Percentiles rank a stretch among this genome's conserved stretches.
Evolutionary conservation across 2,329 filamentous ascomycete genomes (phyloP).

Genomic region (Pseudogymnoascus sp.): DNA sequence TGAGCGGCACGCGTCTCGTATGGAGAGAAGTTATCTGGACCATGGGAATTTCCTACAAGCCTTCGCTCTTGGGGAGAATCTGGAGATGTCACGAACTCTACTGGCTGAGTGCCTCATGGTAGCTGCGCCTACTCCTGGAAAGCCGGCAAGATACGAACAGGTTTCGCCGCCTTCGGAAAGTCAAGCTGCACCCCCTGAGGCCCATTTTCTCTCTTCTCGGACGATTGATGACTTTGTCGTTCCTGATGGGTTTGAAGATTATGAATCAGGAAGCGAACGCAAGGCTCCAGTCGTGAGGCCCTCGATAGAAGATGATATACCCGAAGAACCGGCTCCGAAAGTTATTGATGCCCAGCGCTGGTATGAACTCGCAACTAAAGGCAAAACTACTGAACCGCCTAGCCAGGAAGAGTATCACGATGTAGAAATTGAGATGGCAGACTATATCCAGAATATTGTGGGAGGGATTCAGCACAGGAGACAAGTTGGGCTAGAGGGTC

Average conservation of each 20-base stretch:
- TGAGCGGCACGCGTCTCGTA: background rate
- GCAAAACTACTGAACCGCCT: background rate
- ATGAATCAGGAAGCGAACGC: background rate
- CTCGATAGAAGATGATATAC: background rate
- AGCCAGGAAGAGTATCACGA: background rate
- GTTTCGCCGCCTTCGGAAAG: background rate
- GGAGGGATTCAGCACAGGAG: background rate
- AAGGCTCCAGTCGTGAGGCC: background rate
- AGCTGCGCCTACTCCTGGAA: background rate
- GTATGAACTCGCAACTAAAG: background rate
- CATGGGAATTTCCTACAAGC: background rate
- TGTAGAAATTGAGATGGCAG: conserved; percentile 10
- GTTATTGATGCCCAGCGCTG: background rate
- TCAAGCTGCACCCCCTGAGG: background rate
- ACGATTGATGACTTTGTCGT: conserved; percentile 24
- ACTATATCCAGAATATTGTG: background rate
- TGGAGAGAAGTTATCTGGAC: background rate
- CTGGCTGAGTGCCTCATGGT: background rate
- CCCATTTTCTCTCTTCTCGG: background rate
- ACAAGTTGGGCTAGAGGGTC: background rate
- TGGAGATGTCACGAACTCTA: background rate
- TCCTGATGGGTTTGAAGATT: conserved; percentile 18
- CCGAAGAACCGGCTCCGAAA: background rate
- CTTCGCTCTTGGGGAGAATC: background rate
- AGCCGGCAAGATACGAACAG: background rate